A percentile compares a stretch with the other conserved stretches of the same genome.
Evolutionary conservation across 441 rosid species (phyloP).

Genomic region (Gossypium schwendimanii): DNA sequence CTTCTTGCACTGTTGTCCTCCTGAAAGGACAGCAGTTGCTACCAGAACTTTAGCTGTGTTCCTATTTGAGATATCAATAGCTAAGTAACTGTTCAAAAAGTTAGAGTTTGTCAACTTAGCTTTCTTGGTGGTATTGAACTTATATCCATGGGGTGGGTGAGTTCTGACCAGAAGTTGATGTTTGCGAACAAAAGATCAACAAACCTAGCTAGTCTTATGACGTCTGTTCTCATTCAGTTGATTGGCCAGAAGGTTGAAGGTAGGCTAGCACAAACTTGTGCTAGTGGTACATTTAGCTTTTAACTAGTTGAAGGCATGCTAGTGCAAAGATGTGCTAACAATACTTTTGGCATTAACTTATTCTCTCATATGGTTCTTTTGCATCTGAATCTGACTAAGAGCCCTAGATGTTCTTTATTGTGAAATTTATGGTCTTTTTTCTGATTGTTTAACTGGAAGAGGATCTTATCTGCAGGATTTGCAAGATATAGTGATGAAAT

Average conservation of each 20-base stretch:
- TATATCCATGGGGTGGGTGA: background rate
- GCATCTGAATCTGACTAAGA: background rate
- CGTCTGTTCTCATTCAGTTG: background rate
- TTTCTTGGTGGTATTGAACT: background rate
- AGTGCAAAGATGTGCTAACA: background rate
- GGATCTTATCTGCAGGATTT: conserved; percentile 51
- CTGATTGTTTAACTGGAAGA: background rate
- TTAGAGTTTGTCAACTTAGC: background rate
- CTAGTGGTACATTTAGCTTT: background rate
- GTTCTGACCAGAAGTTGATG: background rate
- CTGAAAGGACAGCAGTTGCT: background rate
- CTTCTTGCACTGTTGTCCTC: background rate
- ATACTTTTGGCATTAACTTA: background rate
- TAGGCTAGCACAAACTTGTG: background rate
- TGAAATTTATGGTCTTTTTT: background rate
- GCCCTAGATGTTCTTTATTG: background rate
- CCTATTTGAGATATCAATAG: background rate
- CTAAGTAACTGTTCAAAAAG: background rate
- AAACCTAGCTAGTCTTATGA: background rate
- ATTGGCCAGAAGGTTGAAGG: background rate
- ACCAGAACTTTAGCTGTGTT: background rate
- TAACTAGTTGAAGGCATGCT: background rate
- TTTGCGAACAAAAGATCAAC: background rate
- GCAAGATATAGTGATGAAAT: conserved; percentile 58
- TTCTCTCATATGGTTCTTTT: background rate